A percentile compares a stretch with the other conserved stretches of the same genome.
phyloP scores from a whole-genome alignment of 2,329 filamentous ascomycete species.

The Colletotrichum orbiculare region DNA sequence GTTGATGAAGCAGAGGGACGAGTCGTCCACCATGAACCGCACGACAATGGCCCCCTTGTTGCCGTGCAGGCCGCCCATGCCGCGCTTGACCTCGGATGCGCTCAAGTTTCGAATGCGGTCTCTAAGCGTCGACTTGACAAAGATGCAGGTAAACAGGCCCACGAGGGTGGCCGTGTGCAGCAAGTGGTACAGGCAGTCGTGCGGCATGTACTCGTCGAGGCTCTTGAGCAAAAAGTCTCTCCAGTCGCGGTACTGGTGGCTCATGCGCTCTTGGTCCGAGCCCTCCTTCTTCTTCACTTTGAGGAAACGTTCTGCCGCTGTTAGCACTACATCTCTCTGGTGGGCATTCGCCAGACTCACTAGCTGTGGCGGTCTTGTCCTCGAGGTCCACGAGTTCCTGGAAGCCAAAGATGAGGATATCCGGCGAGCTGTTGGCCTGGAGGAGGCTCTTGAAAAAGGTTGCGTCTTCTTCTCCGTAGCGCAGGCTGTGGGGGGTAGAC shows the following conservation, averaged over 20 bases:
- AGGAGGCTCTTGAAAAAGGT: constrained; percentile 86
- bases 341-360: constrained; percentile 53
- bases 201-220: constrained; percentile 85
- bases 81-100: constrained; percentile 89
- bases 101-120: constrained; percentile 81
- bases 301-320: constrained; percentile 76
- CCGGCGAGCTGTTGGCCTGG: constrained; percentile 79
- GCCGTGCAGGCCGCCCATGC: constrained; percentile 93
- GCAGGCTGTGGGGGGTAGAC: constrained; percentile 86
- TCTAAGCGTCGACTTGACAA: constrained; percentile 85
- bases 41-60: constrained; percentile 96
- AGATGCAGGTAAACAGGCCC: constrained; percentile 94
- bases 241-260: constrained; percentile 97
- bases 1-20: constrained; percentile 94
- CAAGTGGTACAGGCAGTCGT: constrained; percentile 82
- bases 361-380: constrained; percentile 97
- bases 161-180: constrained; percentile 92
- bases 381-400: constrained; percentile 98
- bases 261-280: constrained; percentile 90
- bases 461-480: constrained; percentile 75
- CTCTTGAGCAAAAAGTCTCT: constrained; percentile 86
- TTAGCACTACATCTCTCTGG: constrained; percentile 42
- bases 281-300: constrained; percentile 89
- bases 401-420: constrained; percentile 95
- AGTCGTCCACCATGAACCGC: constrained; percentile 94